Conservation (phyloP, 768 basidiomycete genomes). For the Lactarius deliciosus region DNA sequence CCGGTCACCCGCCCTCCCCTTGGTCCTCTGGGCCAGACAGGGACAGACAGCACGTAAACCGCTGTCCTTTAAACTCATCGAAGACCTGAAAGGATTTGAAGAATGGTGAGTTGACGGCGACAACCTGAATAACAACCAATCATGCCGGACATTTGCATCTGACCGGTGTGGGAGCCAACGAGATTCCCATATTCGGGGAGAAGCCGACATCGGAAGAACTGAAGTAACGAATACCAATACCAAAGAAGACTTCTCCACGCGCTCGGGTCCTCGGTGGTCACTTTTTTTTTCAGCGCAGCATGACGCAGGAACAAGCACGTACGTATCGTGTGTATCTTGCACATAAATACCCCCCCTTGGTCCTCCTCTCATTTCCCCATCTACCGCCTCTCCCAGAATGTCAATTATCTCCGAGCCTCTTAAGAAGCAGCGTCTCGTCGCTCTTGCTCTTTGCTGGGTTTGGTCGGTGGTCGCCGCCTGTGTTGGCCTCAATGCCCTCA, state of each 20-base stretch:
- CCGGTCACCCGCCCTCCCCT: too few species aligned
- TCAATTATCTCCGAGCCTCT: slow-evolving; percentile 14
- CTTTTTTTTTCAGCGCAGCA: background rate
- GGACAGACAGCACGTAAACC: background rate
- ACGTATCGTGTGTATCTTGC: background rate
- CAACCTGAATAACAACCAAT: background rate
- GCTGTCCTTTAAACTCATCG: background rate
- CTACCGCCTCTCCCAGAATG: slow-evolving; percentile 9
- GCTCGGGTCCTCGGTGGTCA: background rate
- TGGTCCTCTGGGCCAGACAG: too few species aligned
- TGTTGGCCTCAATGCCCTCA: slow-evolving; percentile 37
- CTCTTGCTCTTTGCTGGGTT: slow-evolving; percentile 35
- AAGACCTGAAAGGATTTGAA: background rate
- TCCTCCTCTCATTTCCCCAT: background rate
- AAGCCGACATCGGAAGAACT: background rate
- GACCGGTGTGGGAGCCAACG: slow-evolving; percentile 1
- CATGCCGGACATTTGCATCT: background rate
- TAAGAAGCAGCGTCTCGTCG: slow-evolving; percentile 31
- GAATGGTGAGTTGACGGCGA: background rate
- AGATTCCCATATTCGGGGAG: slow-evolving; percentile 5
- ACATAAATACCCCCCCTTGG: slow-evolving; percentile 16
- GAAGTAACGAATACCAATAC: background rate
- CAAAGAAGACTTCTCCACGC: slow-evolving; percentile 9
- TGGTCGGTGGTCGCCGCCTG: slow-evolving; percentile 36
- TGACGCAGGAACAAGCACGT: slow-evolving; percentile 2